Conservation (phyloP, 1,284 basidiomycete genomes). For the Ustilago loliicola region DNA sequence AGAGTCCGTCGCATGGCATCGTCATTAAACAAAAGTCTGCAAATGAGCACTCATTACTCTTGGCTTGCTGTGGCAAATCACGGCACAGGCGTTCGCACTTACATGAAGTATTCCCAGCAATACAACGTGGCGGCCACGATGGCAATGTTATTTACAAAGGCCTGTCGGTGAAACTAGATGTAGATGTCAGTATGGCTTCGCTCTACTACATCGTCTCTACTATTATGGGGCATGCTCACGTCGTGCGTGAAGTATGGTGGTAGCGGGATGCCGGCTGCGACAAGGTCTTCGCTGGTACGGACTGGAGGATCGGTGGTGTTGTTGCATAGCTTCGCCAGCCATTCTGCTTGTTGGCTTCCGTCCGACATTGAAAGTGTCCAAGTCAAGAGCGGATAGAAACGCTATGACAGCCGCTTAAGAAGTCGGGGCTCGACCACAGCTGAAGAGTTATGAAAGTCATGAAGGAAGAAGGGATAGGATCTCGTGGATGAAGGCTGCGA, state of each 20-base stretch:
- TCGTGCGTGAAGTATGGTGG: slow-evolving; percentile 17
- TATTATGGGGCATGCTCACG: slow-evolving; percentile 12
- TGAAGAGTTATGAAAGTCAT: background rate
- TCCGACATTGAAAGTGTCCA: slow-evolving; percentile 1
- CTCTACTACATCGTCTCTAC: background rate
- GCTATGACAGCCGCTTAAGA: background rate
- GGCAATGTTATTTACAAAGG: slow-evolving; percentile 21
- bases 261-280: slow-evolving; percentile 9
- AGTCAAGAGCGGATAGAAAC: background rate
- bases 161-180: background rate
- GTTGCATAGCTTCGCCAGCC: slow-evolving; percentile 22
- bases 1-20: background rate
- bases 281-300: background rate
- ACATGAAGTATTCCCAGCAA: slow-evolving; percentile 46
- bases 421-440: background rate
- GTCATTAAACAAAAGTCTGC: background rate
- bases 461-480: no score
- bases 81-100: background rate
- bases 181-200: background rate
- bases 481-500: background rate
- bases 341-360: background rate
- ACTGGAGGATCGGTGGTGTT: background rate
- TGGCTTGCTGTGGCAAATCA: background rate
- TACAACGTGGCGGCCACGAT: slow-evolving; percentile 36
- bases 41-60: background rate